Base-by-base conservation (phyloP, 2,329 filamentous ascomycete genomes). In the Fusarium sublunatum region DNA sequence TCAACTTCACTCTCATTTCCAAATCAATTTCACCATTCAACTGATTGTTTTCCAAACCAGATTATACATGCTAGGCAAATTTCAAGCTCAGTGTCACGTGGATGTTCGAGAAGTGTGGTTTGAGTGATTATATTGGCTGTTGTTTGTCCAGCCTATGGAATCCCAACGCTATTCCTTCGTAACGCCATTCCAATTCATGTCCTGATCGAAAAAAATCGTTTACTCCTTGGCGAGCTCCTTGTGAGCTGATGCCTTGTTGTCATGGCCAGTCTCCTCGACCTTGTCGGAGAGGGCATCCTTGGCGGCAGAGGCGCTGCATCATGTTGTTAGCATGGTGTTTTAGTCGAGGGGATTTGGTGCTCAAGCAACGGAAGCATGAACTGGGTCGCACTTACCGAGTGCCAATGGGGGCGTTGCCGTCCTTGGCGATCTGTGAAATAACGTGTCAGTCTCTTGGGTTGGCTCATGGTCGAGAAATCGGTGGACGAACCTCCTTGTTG, bases 401-500 rank as follows among this genome's bases (percentile, higher is more conserved):
- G 71, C 75, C 67, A 50, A 87, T 11, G 61, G 68, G 69, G 65
- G 80, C 82, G 72, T 88, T 80, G 74, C 72, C 73, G 74, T 87
- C 83, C 83, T 90, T 90, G 75, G 88, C 88, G 68, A 87, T 79
- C 69, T 53, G 13, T 12, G 11, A 34, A 13, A 22, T 6, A 19
- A 28, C 4, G 5, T 3, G 40, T 42, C 10, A 42, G 40, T 31
- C 13, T 28, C 25, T 10, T 6, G 6, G 13, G 9, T 7, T 8
- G 24, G 11, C 5, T 7, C 13, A 5, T 7, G 19, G 5, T 28
- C 26, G 24, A 29, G 26, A 26, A 26, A 11, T 26, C 24, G 9
- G 9, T 29, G 11, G 13, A 19, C 15, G 81, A 75, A 38, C 36
- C 57, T 60, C 29, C 85, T 90, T 90, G 86, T 90, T 90, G 81